phyloP scores from a whole-genome alignment of 2,329 filamentous ascomycete genomes.

The Xylaria digitata region DNA sequence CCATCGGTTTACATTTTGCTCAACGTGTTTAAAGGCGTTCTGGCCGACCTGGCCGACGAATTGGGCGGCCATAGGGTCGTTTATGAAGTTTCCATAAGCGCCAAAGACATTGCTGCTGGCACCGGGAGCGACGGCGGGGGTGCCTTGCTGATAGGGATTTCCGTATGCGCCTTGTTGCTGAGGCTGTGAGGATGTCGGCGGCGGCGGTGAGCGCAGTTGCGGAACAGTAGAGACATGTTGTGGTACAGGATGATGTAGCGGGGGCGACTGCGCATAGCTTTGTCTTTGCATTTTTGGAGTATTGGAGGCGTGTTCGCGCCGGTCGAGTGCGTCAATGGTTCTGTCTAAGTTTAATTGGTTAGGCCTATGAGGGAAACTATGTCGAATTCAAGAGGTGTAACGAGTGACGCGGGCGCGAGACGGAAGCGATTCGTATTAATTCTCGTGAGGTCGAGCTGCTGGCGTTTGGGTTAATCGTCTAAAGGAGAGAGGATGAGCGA shows the following conservation, averaged over 20 bases:
- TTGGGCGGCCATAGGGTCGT: constrained; percentile 87
- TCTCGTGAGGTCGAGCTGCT: constrained; percentile 12
- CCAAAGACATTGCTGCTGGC: constrained; percentile 69
- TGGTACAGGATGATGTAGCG: constrained; percentile 95
- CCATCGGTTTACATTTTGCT: constrained; percentile 89
- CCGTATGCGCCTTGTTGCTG: constrained; percentile 75
- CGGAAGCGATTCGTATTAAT: neutral
- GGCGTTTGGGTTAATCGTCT: neutral
- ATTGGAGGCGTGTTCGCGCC: neutral
- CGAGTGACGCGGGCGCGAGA: neutral
- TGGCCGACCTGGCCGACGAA: constrained; percentile 95
- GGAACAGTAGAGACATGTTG: constrained; percentile 99
- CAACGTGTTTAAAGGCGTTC: constrained; percentile 90
- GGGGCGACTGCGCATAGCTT: constrained; percentile 87
- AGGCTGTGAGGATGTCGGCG: constrained; percentile 75
- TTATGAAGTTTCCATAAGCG: constrained; percentile 92
- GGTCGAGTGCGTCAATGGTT: neutral
- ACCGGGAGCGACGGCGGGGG: constrained; percentile 54
- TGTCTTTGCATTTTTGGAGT: constrained; percentile 84
- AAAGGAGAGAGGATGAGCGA: neutral
- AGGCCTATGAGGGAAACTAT: neutral
- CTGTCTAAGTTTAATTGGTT: neutral
- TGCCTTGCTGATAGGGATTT: constrained; percentile 78
- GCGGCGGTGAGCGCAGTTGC: constrained; percentile 92
- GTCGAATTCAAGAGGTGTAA: neutral